Evolutionary conservation across 129 eudicot genomes (phyloP), one percentile per base, ranked within the genome.

Genomic region (Tagetes erecta): DNA sequence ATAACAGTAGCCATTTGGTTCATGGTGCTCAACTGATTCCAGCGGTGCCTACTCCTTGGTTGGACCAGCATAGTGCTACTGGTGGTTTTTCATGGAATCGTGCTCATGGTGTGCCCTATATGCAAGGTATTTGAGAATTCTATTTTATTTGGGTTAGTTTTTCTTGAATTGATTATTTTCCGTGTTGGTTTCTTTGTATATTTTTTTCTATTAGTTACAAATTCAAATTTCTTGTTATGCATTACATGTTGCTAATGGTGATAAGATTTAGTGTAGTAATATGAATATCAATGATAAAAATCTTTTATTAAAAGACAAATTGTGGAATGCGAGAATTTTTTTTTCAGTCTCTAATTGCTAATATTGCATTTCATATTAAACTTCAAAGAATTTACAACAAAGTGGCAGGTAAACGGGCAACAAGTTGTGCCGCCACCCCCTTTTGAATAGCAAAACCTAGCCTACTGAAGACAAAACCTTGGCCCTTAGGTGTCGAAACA

Each of bases 1-100:
- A 84, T 42, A 84, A 64, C 56, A n/a, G 69, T 71, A 80, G 70
- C 67, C 84, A 79, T 77, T 51, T 85, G 80, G 38, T 80, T 65
- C 96, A 75, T 78, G 92, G 88, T 36, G 86, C 80, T 42, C 96
- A 79, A 53, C 76, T 86, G 3, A 68, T 73, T 77, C 94, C 80
- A 50, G 66, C 80, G 1, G 80, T 86, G 3, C 82, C 81, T 9
- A 6, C 66, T 73, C 87, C 89, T 82, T 89, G 89, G 97, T 67
- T 83, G 78, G 86, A 85, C 52, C 81, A 77, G 68, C 92, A 71
- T 64, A 81, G 89, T 68, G 87, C 79, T 60, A 63, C 49, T 55
- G 81, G 86, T 55, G 52, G 74, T 80, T 76, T 81, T 37, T 27
- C 86, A 13, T 92, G 96, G 95, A 83, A 83, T 68, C 90, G 66